Base-by-base conservation (phyloP, 345 rosid species). In the Hypericum perforatum region DNA sequence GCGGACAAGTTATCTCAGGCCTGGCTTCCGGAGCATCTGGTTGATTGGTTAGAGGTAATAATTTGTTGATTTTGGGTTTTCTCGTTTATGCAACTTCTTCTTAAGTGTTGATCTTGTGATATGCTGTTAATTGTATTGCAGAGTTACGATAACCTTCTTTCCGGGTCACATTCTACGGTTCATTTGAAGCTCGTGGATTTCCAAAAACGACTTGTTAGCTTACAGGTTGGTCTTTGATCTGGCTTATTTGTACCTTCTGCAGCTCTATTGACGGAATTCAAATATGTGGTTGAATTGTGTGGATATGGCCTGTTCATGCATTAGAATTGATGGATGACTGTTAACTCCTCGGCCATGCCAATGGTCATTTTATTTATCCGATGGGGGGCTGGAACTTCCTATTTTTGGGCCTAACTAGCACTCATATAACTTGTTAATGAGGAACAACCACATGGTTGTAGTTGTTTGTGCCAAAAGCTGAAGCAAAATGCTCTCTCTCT, bases 31-130 rank as follows among this genome's bases (percentile, higher is more conserved):
- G 98, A 88, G 63, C 79, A 78, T 42, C 79, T 92, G 32, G 71
- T 80, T 43, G 95, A 92, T 73, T 92, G 98, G 97, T 71, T 92
- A 71, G 77, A 95, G 73, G 98, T 92, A 92, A 84, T 63, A 44
- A 68, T 52, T 15, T 41, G 16, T 14, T 57, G n/a, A 38, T 45
- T 11, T 42, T 53, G 59, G 36, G 6, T 29, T 15, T 52, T 54
- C 36, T 45, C 43, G 46, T 53, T n/a, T 22, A 9, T 61, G 15
- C 13, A 32, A 29, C 58, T 8, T 11, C 37, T 11, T 57, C 37
- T 44, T 37, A 36, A 10, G n/a, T 44, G 39, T 44, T 67, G 11
- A 29, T 37, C 32, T 42, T 32, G 6, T 60, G 56, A 22, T 41
- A 6, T 32, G 55, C 55, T 38, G 8, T 56, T 39, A 39, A 42